A percentile compares a stretch with the other conserved stretches of the same genome.
Evolutionary conservation across 2,329 filamentous ascomycete species (phyloP).

Genomic region (Colletotrichum plurivorum): DNA sequence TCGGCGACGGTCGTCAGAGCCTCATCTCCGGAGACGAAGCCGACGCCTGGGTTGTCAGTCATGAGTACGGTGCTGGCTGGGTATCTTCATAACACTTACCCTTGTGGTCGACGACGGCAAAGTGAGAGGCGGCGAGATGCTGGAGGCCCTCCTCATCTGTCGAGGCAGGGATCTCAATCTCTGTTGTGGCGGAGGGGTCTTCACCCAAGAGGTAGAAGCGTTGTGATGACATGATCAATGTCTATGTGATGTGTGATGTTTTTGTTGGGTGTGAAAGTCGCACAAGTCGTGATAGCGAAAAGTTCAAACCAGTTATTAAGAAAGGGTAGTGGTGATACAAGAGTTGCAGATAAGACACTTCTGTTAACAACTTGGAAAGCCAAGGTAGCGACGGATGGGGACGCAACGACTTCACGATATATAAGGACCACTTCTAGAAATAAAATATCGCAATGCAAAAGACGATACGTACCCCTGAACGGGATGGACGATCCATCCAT

Average conservation of each 20-base stretch:
- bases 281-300: neutral
- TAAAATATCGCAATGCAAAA: slow-evolving; percentile 11
- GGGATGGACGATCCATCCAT: slow-evolving; percentile 11
- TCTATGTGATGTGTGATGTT: slow-evolving; percentile 15
- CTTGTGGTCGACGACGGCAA: slow-evolving; percentile 58
- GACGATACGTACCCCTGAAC: slow-evolving; percentile 24
- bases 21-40: slow-evolving; percentile 51
- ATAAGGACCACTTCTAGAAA: slow-evolving; percentile 19
- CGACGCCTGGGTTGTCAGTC: slow-evolving; percentile 48
- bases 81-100: slow-evolving; percentile 45
- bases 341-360: neutral
- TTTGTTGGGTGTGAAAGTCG: neutral
- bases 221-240: slow-evolving; percentile 51
- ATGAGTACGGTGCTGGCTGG: neutral
- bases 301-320: neutral
- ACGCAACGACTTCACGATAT: slow-evolving; percentile 34
- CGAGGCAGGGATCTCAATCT: slow-evolving; percentile 53
- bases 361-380: neutral
- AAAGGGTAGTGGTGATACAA: neutral
- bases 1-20: slow-evolving; percentile 52
- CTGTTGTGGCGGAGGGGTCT: slow-evolving; percentile 50
- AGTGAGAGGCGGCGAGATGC: slow-evolving; percentile 57
- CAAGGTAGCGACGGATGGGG: neutral
- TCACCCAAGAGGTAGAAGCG: slow-evolving; percentile 60
- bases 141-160: slow-evolving; percentile 55